phyloP scores from a whole-genome alignment of 257 asterid species.

The Misopates orontium region DNA sequence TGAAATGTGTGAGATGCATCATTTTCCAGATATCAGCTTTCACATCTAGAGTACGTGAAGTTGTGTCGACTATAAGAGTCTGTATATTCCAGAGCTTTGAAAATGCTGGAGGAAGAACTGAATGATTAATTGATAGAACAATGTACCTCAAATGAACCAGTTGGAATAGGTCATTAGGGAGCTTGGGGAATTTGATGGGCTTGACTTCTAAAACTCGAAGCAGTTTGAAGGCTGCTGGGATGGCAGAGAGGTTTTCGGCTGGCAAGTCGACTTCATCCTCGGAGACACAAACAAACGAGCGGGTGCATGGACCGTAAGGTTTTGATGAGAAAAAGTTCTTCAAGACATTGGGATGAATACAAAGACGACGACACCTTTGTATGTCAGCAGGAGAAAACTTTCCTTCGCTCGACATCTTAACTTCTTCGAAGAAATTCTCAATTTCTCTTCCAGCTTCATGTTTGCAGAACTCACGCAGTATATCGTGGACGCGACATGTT shows the following conservation, averaged over 20 bases:
- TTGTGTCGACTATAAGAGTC: conserved; percentile 35
- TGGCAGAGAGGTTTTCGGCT: conserved; percentile 24
- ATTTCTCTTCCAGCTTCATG: conserved; percentile 30
- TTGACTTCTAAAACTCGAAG: conserved; percentile 30
- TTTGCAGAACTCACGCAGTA: conserved; percentile 52
- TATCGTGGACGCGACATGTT: conserved; percentile 54
- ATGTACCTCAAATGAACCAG: conserved; percentile 34
- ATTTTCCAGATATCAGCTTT: conserved; percentile 34
- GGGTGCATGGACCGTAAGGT: conserved; percentile 32
- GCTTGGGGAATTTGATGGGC: conserved; percentile 25
- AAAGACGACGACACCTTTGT: conserved; percentile 35
- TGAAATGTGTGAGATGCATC: conserved; percentile 38
- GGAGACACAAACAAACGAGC: conserved; percentile 39
- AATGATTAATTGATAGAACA: conserved; percentile 20
- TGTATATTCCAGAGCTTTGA: conserved; percentile 35
- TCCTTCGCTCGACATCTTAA: conserved; percentile 29
- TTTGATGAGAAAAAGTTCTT: conserved; percentile 22
- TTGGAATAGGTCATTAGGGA: conserved; percentile 19
- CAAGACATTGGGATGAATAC: conserved; percentile 33
- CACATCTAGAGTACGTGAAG: conserved; percentile 3
- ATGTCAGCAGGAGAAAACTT: conserved; percentile 20
- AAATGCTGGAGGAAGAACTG: conserved; percentile 23
- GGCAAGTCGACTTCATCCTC: conserved; percentile 21
- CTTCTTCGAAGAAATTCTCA: conserved; percentile 43
- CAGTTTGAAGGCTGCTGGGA: conserved; percentile 32